Evolutionary conservation across 2,329 filamentous ascomycete species (phyloP).

Genomic region (Aspergillus floridensis): DNA sequence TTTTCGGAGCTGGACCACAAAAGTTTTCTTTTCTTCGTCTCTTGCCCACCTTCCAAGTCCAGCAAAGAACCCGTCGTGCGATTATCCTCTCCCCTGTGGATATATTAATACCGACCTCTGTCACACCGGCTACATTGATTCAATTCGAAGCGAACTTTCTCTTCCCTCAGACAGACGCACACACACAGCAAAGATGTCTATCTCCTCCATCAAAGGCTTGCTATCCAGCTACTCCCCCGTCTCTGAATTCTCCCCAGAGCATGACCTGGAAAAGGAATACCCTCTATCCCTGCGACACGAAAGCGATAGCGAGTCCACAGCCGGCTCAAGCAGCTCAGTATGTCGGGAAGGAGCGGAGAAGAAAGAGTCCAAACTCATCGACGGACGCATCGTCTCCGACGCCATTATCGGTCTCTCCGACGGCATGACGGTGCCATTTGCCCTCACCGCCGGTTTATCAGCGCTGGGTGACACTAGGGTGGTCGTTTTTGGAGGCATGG

Average conservation of each 20-base stretch:
- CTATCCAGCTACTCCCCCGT: constrained; percentile 31
- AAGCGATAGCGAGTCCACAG: constrained; percentile 17
- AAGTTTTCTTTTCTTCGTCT: background rate
- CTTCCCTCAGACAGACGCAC: background rate
- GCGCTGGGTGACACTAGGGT: constrained; percentile 62
- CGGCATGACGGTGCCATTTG: constrained; percentile 76
- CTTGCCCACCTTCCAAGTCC: background rate
- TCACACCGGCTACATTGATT: background rate
- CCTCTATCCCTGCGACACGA: constrained; percentile 17
- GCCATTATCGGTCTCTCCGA: constrained; percentile 75
- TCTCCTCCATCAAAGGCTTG: constrained; percentile 29
- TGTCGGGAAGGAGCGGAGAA: constrained; percentile 18
- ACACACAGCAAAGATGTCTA: constrained; percentile 26
- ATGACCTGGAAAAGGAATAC: constrained; percentile 31
- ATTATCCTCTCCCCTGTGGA: background rate
- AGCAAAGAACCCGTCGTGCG: background rate
- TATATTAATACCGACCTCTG: background rate
- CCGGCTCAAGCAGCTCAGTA: constrained; percentile 11
- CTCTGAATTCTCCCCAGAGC: constrained; percentile 11
- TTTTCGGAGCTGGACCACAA: background rate
- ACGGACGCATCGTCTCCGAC: constrained; percentile 49
- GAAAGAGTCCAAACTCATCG: constrained; percentile 30
- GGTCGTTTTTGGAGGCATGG: constrained; percentile 69
- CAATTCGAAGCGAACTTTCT: background rate
- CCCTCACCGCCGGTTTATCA: constrained; percentile 68